A percentile compares a stretch with the other conserved stretches of the same genome.
These are phyloP conservation scores for Vararia minispora DNA, from an alignment of 768 basidiomycete genomes.

Conservation along the genomic window DNA sequence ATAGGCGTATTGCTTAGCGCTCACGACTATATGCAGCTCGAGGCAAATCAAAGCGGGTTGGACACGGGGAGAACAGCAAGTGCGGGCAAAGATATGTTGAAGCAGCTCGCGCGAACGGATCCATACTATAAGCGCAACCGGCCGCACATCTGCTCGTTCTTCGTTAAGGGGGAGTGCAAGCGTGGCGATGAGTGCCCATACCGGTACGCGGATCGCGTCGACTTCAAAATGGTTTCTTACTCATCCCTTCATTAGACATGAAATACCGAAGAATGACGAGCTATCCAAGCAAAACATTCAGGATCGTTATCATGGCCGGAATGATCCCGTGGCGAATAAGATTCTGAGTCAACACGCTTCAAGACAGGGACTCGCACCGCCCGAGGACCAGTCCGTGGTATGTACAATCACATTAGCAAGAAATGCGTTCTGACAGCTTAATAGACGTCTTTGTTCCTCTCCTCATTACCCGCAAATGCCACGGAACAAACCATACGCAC, in stretches of 20 bases:
- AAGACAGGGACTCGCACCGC: constrained; percentile 72
- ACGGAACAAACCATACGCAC: constrained; percentile 71
- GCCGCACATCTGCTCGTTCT: constrained; percentile 93
- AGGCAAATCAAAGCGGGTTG: constrained; percentile 56
- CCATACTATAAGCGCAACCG: constrained; percentile 97
- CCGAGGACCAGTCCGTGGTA: constrained; percentile 81
- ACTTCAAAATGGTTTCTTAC: not conserved
- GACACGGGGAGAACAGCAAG: constrained; percentile 52
- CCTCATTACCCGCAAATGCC: constrained; percentile 57
- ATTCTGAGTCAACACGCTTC: constrained; percentile 77
- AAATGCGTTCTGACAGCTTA: constrained; percentile 8
- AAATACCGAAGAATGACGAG: constrained; percentile 75
- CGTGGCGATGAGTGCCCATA: constrained; percentile 91
- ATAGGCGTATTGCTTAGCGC: not conserved
- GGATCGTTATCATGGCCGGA: constrained; percentile 86
- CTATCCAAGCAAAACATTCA: constrained; percentile 87
- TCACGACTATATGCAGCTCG: constrained; percentile 37
- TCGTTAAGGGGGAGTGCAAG: constrained; percentile 88
- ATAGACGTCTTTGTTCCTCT: constrained; percentile 81
- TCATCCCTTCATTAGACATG: constrained; percentile 49
- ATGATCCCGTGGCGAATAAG: constrained; percentile 91
- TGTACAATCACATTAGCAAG: constrained; percentile 21
- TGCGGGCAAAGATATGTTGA: constrained; percentile 94
- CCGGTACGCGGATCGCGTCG: constrained; percentile 41
- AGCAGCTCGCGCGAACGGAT: constrained; percentile 87